Evolutionary conservation across 2,329 filamentous ascomycete genomes (phyloP), one percentile per base, ranked within the genome.

Genomic region (Botrytis sinoallii): DNA sequence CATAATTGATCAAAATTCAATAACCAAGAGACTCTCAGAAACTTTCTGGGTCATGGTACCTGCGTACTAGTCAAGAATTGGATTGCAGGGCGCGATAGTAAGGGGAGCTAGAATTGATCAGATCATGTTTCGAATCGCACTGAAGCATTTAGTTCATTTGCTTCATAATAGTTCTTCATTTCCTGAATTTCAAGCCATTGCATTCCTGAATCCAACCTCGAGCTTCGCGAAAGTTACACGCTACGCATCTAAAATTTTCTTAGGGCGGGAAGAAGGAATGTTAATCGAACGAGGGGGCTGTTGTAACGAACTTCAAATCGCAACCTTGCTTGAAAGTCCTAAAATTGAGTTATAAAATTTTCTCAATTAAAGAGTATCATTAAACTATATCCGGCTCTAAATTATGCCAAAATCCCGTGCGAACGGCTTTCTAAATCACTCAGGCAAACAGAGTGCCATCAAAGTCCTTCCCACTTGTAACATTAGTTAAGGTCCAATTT

Each of bases 361-460:
- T 6, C 29, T 66, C 6, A 10, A 48, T 29, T n/a, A 38, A 48
- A 66, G 10, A 35, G 14, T 25, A 38, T 38, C 2, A 29, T 46
- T 48, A 48, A 40, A 14, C 16, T 55, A 40, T 29, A 22, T n/a
- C 8, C 16, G 5, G 18, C n/a, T 46, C n/a, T 46, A 32, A 22
- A 32, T 32, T 65, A 22, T 65, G n/a, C 38, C 16, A n/a, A 44
- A 29, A 32, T 38, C 20, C 10, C 6, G 10, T 7, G 32, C 16
- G n/a, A 55, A 32, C 52, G 14, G 10, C 22, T 10, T 5, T 12
- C 32, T 22, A 18, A 9, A 6, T 16, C 18, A 35, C 25, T 35
- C 14, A 44, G 6, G 68, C 42, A 22, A 73, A 73, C 64, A 73
- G 55, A 40, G 71, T 73, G 6, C 71, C 71, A 69, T 73, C 71